Evolutionary conservation across 108 stramenopile genomes (phyloP), one percentile per base, ranked within the genome.

Genomic region (Epithemia pelagica): DNA sequence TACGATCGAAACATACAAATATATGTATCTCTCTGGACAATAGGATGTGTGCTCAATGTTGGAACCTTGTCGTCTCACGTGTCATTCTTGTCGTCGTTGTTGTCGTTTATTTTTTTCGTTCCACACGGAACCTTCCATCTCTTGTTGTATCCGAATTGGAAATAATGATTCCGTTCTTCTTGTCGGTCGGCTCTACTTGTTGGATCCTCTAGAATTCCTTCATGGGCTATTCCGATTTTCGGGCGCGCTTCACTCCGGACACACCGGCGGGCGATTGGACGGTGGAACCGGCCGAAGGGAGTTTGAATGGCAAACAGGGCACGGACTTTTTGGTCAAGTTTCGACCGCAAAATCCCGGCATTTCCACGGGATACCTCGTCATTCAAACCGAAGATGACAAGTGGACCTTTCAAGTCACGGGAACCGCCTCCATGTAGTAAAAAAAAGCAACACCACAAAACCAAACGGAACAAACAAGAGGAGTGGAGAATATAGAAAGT

Each of bases 151-250:
- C 15, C 37, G 10, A 46, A n/a, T n/a, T n/a, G n/a, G n/a, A n/a
- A n/a, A n/a, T n/a, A n/a, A n/a, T n/a, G n/a, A n/a, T n/a, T n/a
- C n/a, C n/a, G n/a, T n/a, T n/a, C n/a, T n/a, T n/a, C n/a, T n/a
- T n/a, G n/a, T n/a, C n/a, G n/a, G n/a, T n/a, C n/a, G n/a, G n/a
- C n/a, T n/a, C n/a, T n/a, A n/a, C n/a, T n/a, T n/a, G n/a, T n/a
- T n/a, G n/a, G n/a, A n/a, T n/a, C n/a, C 10, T 21, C 33, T 70
- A 78, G 69, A 92, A 92, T 70, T 75, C 73, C 21, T 93, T 78
- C 87, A 93, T 93, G 91, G 91, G 91, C 53, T 93, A 89, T 79
- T 82, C 91, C 10, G 91, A 93, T 56, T 93, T 93, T 67, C 84
- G 91, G 46, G 91, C 91, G 29, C 85, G 86, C 26, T 89, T 93